These are phyloP conservation scores for Porphyrellus cyaneotinctus DNA, from an alignment of 768 basidiomycete genomes.

Conservation along the genomic window DNA sequence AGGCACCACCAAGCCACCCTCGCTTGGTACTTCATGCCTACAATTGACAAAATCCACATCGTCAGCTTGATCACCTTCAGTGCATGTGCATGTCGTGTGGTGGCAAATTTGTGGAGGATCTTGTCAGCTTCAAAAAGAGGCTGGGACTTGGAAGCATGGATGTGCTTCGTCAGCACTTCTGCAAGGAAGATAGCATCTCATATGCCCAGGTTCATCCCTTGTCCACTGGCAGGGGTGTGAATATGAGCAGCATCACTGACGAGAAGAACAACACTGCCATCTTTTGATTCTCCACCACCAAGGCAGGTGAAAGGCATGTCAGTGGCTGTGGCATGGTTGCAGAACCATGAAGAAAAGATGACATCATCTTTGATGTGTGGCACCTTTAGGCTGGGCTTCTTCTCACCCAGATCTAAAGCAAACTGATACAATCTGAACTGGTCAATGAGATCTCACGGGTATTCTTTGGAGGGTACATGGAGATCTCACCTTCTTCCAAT, in stretches of 20 bases:
- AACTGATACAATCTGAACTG: slow-evolving; percentile 39
- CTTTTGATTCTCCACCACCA: slow-evolving; percentile 10
- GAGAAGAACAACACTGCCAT: slow-evolving; percentile 25
- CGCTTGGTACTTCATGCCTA: slow-evolving; percentile 15
- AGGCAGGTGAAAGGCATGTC: slow-evolving; percentile 37
- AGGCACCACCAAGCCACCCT: slow-evolving; percentile 28
- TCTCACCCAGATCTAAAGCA: too few species aligned
- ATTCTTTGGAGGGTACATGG: slow-evolving; percentile 39
- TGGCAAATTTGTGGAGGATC: slow-evolving; percentile 36
- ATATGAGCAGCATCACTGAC: slow-evolving; percentile 50
- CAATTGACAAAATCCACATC: too few species aligned
- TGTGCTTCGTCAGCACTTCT: slow-evolving; percentile 37
- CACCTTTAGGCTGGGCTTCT: too few species aligned
- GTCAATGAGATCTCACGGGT: slow-evolving; percentile 43
- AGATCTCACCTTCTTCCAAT: slow-evolving; percentile 31
- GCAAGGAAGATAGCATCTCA: slow-evolving; percentile 49
- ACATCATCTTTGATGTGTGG: too few species aligned
- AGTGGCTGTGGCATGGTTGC: slow-evolving; percentile 44
- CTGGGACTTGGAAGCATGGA: slow-evolving; percentile 15
- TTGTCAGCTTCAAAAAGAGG: slow-evolving; percentile 25
- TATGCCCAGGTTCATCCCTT: slow-evolving; percentile 58
- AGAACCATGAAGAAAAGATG: slow-evolving; percentile 47
- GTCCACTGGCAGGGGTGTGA: slow-evolving; percentile 53
- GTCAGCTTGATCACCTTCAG: slow-evolving; percentile 39
- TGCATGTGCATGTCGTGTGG: slow-evolving; percentile 36